phyloP scores from a whole-genome alignment of 768 basidiomycete species.

The Cantharellus cinnabarinus region DNA sequence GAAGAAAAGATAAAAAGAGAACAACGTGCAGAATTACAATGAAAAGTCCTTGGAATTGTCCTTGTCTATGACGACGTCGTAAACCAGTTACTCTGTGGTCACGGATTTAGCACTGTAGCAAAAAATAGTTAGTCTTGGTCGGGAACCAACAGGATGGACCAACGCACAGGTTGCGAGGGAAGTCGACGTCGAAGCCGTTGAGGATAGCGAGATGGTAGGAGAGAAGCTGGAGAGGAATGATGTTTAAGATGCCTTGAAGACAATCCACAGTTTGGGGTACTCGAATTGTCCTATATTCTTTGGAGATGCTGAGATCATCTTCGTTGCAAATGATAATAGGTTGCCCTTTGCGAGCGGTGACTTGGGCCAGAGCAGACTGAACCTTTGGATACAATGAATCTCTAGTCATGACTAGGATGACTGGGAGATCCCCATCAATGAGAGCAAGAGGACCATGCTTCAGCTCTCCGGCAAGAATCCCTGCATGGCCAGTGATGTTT shows the following conservation, averaged over 20 bases:
- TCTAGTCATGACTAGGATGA: constrained; percentile 98
- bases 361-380: constrained; percentile 87
- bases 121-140: background rate
- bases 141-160: background rate
- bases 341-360: constrained; percentile 91
- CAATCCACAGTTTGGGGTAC: constrained; percentile 90
- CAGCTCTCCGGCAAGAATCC: constrained; percentile 92
- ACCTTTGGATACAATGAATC: constrained; percentile 98
- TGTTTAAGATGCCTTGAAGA: constrained; percentile 87
- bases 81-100: constrained; percentile 1
- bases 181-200: constrained; percentile 95
- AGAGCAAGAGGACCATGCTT: constrained; percentile 97
- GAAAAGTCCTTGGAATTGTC: too few species aligned
- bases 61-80: background rate
- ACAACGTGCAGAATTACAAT: too few species aligned
- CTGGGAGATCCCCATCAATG: constrained; percentile 96
- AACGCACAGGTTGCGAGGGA: constrained; percentile 69
- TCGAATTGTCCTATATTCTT: constrained; percentile 68
- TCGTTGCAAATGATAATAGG: constrained; percentile 93
- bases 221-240: constrained; percentile 87
- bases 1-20: too few species aligned
- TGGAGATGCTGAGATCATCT: constrained; percentile 59
- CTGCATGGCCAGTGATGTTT: constrained; percentile 27
- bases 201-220: constrained; percentile 91
- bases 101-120: constrained; percentile 9